Base-by-base conservation (phyloP, 2,329 filamentous ascomycete species). In the Byssothecium circinans region DNA sequence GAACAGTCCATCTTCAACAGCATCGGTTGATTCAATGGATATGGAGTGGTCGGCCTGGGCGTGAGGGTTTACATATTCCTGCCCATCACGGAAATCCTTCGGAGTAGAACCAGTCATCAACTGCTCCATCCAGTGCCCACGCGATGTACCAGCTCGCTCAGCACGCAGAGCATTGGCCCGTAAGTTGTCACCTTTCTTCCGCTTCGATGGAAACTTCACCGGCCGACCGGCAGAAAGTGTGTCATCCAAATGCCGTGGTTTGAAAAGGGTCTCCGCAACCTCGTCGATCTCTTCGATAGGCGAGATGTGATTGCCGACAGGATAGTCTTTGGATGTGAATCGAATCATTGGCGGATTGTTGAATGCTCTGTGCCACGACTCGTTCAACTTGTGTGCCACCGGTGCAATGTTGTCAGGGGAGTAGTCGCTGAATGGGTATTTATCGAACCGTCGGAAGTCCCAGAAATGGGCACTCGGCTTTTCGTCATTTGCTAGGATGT, bases 341-440 rank as follows among this genome's bases (percentile, higher is more conserved):
- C 45, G 50, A 2, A 63, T 50, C 57, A 64, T 64, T 3, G 46
- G 25, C 25, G 60, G 53, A 5, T 43, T 17, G 8, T 39, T 15
- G 15, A 33, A 41, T 3, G 37, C 42, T 44, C 45, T 48, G 30
- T 64, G 57, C 61, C 61, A 65, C 18, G 57, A 62, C 20, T 53
- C 45, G 5, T 57, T 54, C 56, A 62, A 33, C 37, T 43, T 54
- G 4, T 47, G 34, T 1, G 45, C 53, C 8, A 58, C 36, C 12
- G 37, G 33, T 8, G 38, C 27, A 1, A 38, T 23, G 14, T 56
- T 58, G 11, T 43, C 44, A 12, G 53, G 54, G 7, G 43, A 34
- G 17, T 59, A 64, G 8, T 58, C 42, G 1, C 40, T 20, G 23
- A 64, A 62, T 2, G 50, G 8, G 8, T 22, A 25, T 6, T 43